Evolutionary conservation across 1,139 yeast species (phyloP).

Genomic region (Geotrichum reessii): DNA sequence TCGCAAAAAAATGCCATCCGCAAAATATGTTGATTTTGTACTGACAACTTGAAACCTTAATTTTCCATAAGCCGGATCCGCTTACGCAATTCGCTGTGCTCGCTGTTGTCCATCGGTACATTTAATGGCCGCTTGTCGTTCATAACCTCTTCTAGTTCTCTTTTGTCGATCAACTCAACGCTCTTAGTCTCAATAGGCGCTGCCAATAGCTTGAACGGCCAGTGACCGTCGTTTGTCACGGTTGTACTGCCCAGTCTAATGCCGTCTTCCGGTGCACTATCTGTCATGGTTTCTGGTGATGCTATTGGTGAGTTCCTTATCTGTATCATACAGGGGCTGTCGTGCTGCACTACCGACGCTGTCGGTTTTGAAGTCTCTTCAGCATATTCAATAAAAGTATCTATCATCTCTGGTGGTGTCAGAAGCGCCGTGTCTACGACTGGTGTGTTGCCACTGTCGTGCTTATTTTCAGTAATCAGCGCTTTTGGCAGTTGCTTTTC

Average conservation of each 20-base stretch:
- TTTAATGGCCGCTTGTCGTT: not conserved
- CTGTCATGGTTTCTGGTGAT: not conserved
- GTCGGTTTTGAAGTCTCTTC: not conserved
- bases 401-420: slow-evolving; percentile 5
- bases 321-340: not conserved
- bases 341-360: not conserved
- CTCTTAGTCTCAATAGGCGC: slow-evolving; percentile 7
- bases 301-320: not conserved
- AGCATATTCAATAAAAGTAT: not conserved
- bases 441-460: too few species aligned
- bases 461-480: slow-evolving; percentile 4
- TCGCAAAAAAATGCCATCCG: too few species aligned
- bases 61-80: slow-evolving; percentile 28
- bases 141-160: slow-evolving; percentile 15
- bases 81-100: slow-evolving; percentile 25
- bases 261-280: not conserved
- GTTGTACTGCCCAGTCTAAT: not conserved
- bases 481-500: not conserved
- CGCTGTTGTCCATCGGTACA: not conserved
- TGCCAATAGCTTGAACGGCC: slow-evolving; percentile 16
- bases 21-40: too few species aligned
- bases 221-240: slow-evolving; percentile 4
- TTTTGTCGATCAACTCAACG: slow-evolving; percentile 23
- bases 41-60: not conserved
- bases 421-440: not conserved